Evolutionary conservation across 2,329 filamentous ascomycete species (phyloP), one percentile per base, ranked within the genome.

Genomic region (Cercospora berteroae): DNA sequence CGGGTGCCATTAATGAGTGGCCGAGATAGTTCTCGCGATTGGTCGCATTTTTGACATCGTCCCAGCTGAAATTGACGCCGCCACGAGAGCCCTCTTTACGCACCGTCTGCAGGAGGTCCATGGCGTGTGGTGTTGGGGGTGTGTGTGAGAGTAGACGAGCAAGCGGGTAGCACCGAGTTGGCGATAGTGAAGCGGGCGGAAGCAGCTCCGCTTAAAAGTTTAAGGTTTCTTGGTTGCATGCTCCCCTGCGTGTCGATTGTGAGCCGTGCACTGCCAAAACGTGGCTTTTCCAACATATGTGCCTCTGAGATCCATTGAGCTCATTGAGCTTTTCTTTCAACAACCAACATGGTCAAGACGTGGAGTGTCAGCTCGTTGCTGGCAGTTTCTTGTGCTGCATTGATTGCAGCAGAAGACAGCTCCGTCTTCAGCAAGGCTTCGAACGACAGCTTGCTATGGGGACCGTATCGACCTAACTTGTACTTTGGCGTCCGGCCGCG

Each of bases 61-160:
- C 91, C 95, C 95, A 98, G 81, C 90, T 94, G 83, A 99, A 99
- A 80, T 97, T 93, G 80, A 91, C 91, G 68, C 95, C 95, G 76
- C 95, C 95, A 72, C 95, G 95, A 70, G 86, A 88, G 70, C 88
- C 88, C 79, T 96, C 94, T 81, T 99, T 98, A 76, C 94, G 92
- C 69, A 99, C 90, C 50, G 91, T 93, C 67, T 94, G 92, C 64
- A 98, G 88, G 64, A 99, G 87, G 85, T 99, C 95, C 95, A 99
- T 97, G 61, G 12, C 64, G 55, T n/a, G n/a, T n/a, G 23, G 13
- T 18, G 12, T 0, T 3, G 16, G 10, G 25, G 44, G 5, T 36
- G 48, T 33, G n/a, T 25, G 60, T 59, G 20, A 10, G 23, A 5
- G 60, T 42, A 13, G n/a, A 39, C 36, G 25, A 0, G 25, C 1